A percentile compares a stretch with the other conserved stretches of the same genome.
Evolutionary conservation across 305 asterid species (phyloP).

Genomic region (Fraxinus sp.): DNA sequence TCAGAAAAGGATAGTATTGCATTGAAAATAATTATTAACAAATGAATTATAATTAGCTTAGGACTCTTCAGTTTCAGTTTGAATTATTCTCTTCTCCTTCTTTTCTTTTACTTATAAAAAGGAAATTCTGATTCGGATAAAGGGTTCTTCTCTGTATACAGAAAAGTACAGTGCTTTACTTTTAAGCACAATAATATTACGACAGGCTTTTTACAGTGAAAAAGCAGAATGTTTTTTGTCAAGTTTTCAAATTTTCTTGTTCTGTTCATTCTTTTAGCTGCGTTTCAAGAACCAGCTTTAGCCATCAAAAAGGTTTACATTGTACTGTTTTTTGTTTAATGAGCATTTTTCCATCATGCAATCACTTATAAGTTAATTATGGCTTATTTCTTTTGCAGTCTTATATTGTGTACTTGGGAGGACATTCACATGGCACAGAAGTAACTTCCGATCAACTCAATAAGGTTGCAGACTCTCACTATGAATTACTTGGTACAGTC

Average conservation of each 20-base stretch:
- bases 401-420: constrained; percentile 80
- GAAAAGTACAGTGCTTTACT: constrained; percentile 4
- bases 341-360: neutral
- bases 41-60: neutral
- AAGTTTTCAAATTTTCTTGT: constrained; percentile 32
- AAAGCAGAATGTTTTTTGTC: constrained; percentile 28
- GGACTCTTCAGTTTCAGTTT: constrained; percentile 11
- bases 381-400: constrained; percentile 35
- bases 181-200: constrained; percentile 9
- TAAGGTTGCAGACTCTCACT: constrained; percentile 50
- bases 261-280: constrained; percentile 34
- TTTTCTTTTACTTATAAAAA: neutral
- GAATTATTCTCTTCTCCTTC: neutral
- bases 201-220: constrained; percentile 18
- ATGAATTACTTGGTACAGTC: constrained; percentile 49
- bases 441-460: constrained; percentile 40
- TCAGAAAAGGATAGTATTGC: neutral
- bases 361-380: neutral
- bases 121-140: neutral
- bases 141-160: neutral
- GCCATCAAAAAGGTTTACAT: constrained; percentile 52
- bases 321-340: constrained; percentile 10
- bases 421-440: constrained; percentile 58
- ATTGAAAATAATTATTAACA: neutral
- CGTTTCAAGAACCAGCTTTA: constrained; percentile 38